phyloP scores from a whole-genome alignment of 345 rosid genomes.

The Gossypium raimondii region DNA sequence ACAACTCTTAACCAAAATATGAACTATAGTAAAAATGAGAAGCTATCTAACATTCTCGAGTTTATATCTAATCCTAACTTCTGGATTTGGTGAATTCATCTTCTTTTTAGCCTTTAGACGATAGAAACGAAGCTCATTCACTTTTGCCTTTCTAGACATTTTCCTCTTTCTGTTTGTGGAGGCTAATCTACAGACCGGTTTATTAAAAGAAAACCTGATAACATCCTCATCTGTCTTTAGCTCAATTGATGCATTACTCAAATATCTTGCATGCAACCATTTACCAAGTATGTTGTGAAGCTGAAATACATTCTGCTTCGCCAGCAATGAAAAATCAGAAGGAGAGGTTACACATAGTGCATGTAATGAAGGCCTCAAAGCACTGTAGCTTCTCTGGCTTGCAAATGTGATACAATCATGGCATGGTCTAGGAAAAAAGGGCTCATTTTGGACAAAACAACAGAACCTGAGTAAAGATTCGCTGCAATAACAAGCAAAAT shows the following conservation, averaged over 20 bases:
- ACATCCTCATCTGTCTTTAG: constrained; percentile 53
- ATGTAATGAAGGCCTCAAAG: constrained; percentile 20
- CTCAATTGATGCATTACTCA: constrained; percentile 48
- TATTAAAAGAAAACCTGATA: constrained; percentile 60
- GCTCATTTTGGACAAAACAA: constrained; percentile 19
- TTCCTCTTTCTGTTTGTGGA: constrained; percentile 36
- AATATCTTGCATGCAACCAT: constrained; percentile 31
- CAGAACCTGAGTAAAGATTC: constrained; percentile 21
- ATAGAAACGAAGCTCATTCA: constrained; percentile 75
- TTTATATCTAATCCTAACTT: constrained; percentile 86
- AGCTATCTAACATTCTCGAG: constrained; percentile 65
- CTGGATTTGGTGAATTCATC: constrained; percentile 93
- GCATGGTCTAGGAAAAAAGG: constrained; percentile 15
- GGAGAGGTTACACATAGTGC: constrained; percentile 9
- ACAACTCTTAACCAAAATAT: neutral
- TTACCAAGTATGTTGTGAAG: constrained; percentile 18
- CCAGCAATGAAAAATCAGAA: neutral
- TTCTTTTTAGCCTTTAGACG: constrained; percentile 86
- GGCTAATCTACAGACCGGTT: constrained; percentile 21
- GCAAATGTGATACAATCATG: constrained; percentile 16
- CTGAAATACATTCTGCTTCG: constrained; percentile 11
- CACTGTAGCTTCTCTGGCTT: constrained; percentile 20
- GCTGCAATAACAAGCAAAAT: constrained; percentile 27
- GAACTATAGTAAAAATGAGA: neutral
- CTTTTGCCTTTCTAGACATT: constrained; percentile 59